phyloP scores from a whole-genome alignment of 1,139 yeast species.

The Yamadazyma membranifaciens region DNA sequence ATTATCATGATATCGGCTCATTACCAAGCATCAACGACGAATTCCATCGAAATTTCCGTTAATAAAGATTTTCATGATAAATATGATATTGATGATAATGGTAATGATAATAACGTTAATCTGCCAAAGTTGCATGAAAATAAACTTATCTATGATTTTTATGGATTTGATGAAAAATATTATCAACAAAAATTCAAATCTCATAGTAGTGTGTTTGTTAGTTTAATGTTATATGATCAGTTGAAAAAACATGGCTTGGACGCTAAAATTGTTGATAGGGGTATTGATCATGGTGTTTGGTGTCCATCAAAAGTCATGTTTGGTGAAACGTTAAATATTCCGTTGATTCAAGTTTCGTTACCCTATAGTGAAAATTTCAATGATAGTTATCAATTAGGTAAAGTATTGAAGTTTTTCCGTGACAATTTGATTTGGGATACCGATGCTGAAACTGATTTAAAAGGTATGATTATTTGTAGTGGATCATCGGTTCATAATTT shows the following conservation, averaged over 20 bases:
- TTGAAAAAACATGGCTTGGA: constrained; percentile 44
- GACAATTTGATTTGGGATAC: constrained; percentile 39
- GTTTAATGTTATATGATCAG: constrained; percentile 41
- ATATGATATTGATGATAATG: too few species aligned
- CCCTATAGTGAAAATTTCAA: constrained; percentile 48
- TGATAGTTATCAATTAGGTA: constrained; percentile 55
- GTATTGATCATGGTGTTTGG: constrained; percentile 83
- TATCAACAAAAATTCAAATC: constrained; percentile 63
- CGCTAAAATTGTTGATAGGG: constrained; percentile 48
- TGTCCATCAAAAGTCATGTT: constrained; percentile 76
- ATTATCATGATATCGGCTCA: constrained; percentile 71
- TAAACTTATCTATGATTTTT: constrained; percentile 65
- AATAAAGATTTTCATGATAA: constrained; percentile 4
- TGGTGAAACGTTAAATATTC: constrained; percentile 50
- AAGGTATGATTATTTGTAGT: constrained; percentile 55
- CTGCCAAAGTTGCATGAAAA: constrained; percentile 18
- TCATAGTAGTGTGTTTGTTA: constrained; percentile 38
- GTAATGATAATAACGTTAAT: background rate
- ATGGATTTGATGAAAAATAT: constrained; percentile 65
- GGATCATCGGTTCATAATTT: constrained; percentile 83
- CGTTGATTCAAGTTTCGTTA: constrained; percentile 63
- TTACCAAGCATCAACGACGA: constrained; percentile 55
- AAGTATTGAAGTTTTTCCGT: constrained; percentile 51
- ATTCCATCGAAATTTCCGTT: constrained; percentile 50
- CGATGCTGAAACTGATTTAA: constrained; percentile 25